phyloP scores from a whole-genome alignment of 805 yeast genomes.

The Metschnikowia henanensis region DNA sequence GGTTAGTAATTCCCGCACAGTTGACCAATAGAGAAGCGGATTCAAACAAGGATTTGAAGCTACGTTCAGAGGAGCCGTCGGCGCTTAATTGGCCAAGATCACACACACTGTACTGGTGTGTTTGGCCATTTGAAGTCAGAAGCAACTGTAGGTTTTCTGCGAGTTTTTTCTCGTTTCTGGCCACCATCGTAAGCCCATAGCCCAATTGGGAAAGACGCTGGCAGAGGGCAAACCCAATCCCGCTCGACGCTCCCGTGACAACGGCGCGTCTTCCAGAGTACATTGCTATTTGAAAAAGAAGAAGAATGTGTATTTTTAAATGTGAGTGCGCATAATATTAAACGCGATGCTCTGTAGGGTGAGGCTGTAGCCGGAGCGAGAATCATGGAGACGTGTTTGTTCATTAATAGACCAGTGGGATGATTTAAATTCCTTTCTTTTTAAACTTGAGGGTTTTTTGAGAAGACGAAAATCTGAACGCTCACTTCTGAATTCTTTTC shows the following conservation, averaged over 20 bases:
- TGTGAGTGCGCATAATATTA: neutral
- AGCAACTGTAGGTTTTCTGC: conserved; percentile 8
- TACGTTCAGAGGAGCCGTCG: neutral
- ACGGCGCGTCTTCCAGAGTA: conserved; percentile 41
- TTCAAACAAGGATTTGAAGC: conserved; percentile 25
- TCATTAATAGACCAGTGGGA: too few relatives aligned
- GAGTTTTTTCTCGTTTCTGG: conserved; percentile 46
- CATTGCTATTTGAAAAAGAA: neutral
- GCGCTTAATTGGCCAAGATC: conserved; percentile 28
- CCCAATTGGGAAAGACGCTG: conserved; percentile 50
- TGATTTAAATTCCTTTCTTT: too few relatives aligned
- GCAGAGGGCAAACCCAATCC: conserved; percentile 64
- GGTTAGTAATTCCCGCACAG: conserved; percentile 68
- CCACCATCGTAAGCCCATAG: conserved; percentile 48
- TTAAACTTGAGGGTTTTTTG: too few relatives aligned
- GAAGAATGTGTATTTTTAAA: neutral
- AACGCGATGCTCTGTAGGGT: too few relatives aligned
- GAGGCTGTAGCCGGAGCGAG: too few relatives aligned
- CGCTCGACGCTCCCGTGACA: conserved; percentile 70
- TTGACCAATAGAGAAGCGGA: conserved; percentile 52
- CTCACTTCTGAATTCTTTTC: too few relatives aligned
- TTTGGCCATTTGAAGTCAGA: conserved; percentile 14
- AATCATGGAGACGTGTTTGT: too few relatives aligned
- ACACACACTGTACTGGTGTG: conserved; percentile 32
- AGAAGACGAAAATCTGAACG: too few relatives aligned